Evolutionary conservation across 495 filamentous ascomycete genomes (phyloP).

Genomic region (Immersiella caudata): DNA sequence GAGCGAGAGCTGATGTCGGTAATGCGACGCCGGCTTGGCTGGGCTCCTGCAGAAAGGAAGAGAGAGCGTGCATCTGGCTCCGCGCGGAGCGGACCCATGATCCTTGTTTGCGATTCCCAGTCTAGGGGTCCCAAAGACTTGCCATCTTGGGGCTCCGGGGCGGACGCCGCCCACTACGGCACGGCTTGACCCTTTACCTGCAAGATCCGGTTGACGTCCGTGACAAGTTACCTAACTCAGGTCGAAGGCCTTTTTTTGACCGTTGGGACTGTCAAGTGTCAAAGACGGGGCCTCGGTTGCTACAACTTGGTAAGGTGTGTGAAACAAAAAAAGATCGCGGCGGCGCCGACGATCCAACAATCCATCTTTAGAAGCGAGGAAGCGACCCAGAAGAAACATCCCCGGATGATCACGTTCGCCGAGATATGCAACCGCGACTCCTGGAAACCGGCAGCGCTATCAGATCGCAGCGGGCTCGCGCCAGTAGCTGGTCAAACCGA

Average conservation of each 20-base stretch:
- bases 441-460: constrained; percentile 18
- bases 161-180: background rate
- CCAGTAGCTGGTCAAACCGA: constrained; percentile 15
- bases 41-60: constrained; percentile 5
- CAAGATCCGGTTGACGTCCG: constrained; percentile 13
- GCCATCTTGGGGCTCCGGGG: constrained; percentile 18
- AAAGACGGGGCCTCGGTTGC: background rate
- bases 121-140: constrained; percentile 20
- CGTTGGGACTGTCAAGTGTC: too few species aligned
- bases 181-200: constrained; percentile 2
- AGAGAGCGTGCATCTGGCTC: constrained; percentile 5
- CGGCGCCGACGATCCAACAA: constrained; percentile 21
- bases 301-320: too few species aligned
- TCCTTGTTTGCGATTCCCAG: constrained; percentile 22
- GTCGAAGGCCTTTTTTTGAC: too few species aligned
- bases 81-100: constrained; percentile 11
- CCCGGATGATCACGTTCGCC: background rate
- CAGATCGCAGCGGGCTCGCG: constrained; percentile 5
- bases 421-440: constrained; percentile 20
- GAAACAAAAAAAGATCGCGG: constrained; percentile 19
- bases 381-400: background rate
- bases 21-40: constrained; percentile 29
- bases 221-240: background rate
- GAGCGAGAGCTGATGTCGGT: constrained; percentile 13
- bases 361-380: constrained; percentile 6